Evolutionary conservation across 352 stramenopile species (phyloP), one percentile per base, ranked within the genome.

Genomic region (Pythium brachiatum): DNA sequence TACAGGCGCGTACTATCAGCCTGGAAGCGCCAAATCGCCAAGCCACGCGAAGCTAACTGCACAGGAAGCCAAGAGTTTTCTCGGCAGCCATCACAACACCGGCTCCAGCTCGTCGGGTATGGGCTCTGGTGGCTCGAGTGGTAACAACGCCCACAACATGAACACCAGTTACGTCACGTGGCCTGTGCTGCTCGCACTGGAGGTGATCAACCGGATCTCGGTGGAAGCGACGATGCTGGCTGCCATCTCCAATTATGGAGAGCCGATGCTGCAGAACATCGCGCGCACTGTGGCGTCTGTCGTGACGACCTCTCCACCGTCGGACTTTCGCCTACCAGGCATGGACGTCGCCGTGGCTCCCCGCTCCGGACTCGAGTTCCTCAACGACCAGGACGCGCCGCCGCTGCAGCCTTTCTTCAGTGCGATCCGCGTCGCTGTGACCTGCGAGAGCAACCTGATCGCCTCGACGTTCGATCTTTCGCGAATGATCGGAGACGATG

Each of bases 301-400:
- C 21, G 87, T 94, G 38, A 85, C 88, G 21, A 92, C 84, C 1
- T 95, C 84, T 7, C 81, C 86, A 4, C 79, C 83, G 2, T 73
- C 63, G 3, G 86, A 94, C 69, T 95, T 94, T 55, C 75, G 68
- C 20, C 71, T 80, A 0, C 66, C 78, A 59, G 69, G 73, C 0
- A 60, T 52, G 2, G 80, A 90, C 4, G 53, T 71, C 16, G 57
- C 77, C 11, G 60, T 79, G 0, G 64, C 72, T 6, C 66, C 76
- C 23, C 83, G 86, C 2, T 93, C 79, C 0, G 84, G 83, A 20
- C 76, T 95, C 7, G 86, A 95, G 43, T 64, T 92, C 25, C 48
- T 94, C 11, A 94, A 95, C 58, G 86, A 95, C 23, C 81, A 91
- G 70, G 86, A 95, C 25, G 76, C 81, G 9, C 86, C 86, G 15